phyloP scores from a whole-genome alignment of 192 early-diverging fungal species.

The Coemansia sp. region DNA sequence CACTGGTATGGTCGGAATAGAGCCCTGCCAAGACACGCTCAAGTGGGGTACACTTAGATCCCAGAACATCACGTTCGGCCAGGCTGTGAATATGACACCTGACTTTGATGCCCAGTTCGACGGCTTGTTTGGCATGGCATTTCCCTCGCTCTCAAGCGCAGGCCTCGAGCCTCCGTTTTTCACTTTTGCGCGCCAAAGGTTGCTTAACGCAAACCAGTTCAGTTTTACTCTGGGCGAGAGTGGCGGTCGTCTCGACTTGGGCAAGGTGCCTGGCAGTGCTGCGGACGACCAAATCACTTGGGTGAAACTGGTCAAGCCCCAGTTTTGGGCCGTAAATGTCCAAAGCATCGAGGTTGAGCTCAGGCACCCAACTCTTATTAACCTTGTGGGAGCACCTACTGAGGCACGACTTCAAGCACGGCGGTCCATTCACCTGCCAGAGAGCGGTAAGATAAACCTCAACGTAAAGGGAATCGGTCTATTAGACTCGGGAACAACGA shows the following conservation, averaged over 20 bases:
- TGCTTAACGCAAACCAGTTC: conserved; percentile 48
- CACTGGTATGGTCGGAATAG: conserved; percentile 44
- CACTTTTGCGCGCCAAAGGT: conserved; percentile 15
- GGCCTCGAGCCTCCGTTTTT: conserved; percentile 44
- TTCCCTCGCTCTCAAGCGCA: conserved; percentile 38
- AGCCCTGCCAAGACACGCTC: conserved; percentile 30
- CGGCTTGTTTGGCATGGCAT: conserved; percentile 50
- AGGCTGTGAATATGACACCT: conserved; percentile 36
- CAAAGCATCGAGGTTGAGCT: conserved; percentile 18
- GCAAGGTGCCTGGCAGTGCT: conserved; percentile 2
- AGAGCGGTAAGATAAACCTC: conserved; percentile 3
- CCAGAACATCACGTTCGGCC: conserved; percentile 40
- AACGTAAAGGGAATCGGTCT: conserved; percentile 18
- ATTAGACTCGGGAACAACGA: conserved; percentile 48
- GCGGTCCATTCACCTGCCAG: conserved; percentile 6
- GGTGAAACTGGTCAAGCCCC: conserved; percentile 38
- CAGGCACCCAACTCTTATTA: neutral
- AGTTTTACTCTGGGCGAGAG: conserved; percentile 37
- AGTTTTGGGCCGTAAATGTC: conserved; percentile 45
- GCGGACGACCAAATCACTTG: conserved; percentile 2
- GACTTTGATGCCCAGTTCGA: conserved; percentile 52
- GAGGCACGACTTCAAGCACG: neutral
- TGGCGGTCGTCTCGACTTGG: conserved; percentile 44
- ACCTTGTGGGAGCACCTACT: neutral
- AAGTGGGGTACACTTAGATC: conserved; percentile 33